Percentiles rank a stretch among this genome's conserved stretches.
Evolutionary conservation across 345 rosid species (phyloP).

Genomic region (Cardamine resedifolia): DNA sequence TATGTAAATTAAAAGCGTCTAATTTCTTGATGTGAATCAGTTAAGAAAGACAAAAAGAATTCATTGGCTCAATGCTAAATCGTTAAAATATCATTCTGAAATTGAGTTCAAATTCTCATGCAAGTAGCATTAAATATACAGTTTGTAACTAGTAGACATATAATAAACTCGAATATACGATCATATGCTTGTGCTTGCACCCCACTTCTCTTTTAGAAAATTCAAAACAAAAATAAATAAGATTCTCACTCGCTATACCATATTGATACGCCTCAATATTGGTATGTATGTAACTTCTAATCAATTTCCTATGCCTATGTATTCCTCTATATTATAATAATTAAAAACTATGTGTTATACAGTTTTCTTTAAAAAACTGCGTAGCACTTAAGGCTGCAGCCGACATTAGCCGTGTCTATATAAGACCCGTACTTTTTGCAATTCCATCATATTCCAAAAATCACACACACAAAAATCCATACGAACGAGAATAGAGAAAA

Average conservation of each 20-base stretch:
- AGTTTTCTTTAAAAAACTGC: conserved; percentile 21
- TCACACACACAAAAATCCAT: neutral
- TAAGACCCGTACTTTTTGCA: conserved; percentile 24
- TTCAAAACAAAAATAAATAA: neutral
- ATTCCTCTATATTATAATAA: conserved; percentile 6
- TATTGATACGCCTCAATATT: conserved; percentile 30
- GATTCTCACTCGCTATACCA: conserved; percentile 24
- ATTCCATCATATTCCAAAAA: neutral
- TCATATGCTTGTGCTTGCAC: conserved; percentile 8
- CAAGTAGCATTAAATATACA: neutral
- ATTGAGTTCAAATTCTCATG: neutral
- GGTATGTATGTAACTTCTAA: conserved; percentile 24
- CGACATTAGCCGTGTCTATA: conserved; percentile 32
- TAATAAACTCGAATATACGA: conserved; percentile 16
- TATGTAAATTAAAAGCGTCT: neutral
- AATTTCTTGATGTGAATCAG: neutral
- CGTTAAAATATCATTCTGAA: neutral
- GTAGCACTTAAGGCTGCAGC: conserved; percentile 15
- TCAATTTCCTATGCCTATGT: conserved; percentile 18
- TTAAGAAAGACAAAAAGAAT: neutral
- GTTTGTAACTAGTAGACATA: neutral
- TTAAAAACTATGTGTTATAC: conserved; percentile 11
- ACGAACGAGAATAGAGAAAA: neutral
- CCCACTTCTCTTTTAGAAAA: conserved; percentile 17
- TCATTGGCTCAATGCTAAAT: neutral